A percentile compares a stretch with the other conserved stretches of the same genome.
phyloP scores from a whole-genome alignment of 106 monocot species.

The Dendrobium chrysotoxum region DNA sequence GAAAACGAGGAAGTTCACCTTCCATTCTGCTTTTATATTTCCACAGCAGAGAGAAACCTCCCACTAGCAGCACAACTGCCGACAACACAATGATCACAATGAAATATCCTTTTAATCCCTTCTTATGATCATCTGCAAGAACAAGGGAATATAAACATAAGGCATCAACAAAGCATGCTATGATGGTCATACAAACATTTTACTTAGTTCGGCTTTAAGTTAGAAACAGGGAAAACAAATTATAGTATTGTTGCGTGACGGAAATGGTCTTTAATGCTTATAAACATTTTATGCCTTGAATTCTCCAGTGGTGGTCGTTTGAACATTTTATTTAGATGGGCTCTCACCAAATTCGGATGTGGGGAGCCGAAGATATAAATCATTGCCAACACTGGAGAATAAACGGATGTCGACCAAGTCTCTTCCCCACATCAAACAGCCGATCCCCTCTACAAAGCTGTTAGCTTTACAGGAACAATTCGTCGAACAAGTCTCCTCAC shows the following conservation, averaged over 20 bases:
- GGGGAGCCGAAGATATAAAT: conserved; percentile 22
- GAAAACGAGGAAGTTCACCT: not conserved
- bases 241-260: no score
- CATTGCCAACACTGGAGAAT: conserved; percentile 16
- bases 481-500: conserved; percentile 17
- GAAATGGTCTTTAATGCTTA: no score
- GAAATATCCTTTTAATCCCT: not conserved
- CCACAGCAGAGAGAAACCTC: not conserved
- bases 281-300: no score
- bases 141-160: not conserved
- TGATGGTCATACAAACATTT: not conserved
- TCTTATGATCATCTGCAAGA: conserved; percentile 7
- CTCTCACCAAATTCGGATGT: conserved; percentile 20
- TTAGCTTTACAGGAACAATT: conserved; percentile 57
- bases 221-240: no score
- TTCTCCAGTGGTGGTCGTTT: no score
- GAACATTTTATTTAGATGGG: no score
- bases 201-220: no score
- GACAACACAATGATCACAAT: not conserved
- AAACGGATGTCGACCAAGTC: conserved; percentile 28
- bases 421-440: conserved; percentile 32
- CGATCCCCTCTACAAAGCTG: conserved; percentile 25
- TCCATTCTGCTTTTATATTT: conserved; percentile 12
- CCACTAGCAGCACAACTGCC: not conserved
- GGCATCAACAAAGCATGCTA: not conserved